A percentile compares a stretch with the other conserved stretches of the same genome.
Evolutionary conservation across 768 basidiomycete species (phyloP).

Genomic region (Naganishia onofrii): DNA sequence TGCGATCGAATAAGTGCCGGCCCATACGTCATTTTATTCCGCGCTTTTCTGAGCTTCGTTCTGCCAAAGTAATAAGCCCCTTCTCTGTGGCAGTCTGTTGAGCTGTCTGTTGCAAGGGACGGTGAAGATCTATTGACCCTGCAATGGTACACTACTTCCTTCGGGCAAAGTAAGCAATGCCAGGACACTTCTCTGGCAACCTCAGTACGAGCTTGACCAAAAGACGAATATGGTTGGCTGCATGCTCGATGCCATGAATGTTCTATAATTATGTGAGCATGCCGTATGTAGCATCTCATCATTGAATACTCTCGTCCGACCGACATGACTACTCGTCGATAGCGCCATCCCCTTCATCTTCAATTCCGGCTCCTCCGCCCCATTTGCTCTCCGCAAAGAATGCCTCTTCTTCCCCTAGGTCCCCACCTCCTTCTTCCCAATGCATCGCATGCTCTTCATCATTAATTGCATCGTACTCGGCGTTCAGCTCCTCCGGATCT

Average conservation of each 20-base stretch:
- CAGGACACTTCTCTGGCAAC: too few relatives aligned
- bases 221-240: too few relatives aligned
- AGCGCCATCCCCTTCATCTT: constrained; percentile 45
- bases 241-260: too few relatives aligned
- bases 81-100: too few relatives aligned
- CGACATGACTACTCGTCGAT: constrained; percentile 36
- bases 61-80: too few relatives aligned
- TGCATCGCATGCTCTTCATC: constrained; percentile 34
- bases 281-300: too few relatives aligned
- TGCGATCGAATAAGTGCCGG: not conserved
- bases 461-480: constrained; percentile 30
- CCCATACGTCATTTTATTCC: not conserved
- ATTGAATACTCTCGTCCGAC: not conserved
- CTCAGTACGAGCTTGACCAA: not conserved
- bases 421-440: constrained; percentile 31
- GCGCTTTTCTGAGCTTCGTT: not conserved
- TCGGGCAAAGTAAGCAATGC: too few relatives aligned
- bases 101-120: too few relatives aligned
- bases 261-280: too few relatives aligned
- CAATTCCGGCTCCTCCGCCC: constrained; percentile 45
- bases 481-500: constrained; percentile 25
- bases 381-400: constrained; percentile 44
- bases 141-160: too few relatives aligned
- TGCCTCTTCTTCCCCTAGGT: constrained; percentile 36
- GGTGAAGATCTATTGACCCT: too few relatives aligned